A percentile compares a stretch with the other conserved stretches of the same genome.
Conservation (phyloP, 2,329 filamentous ascomycete genomes). For the Colletotrichum destructivum region DNA sequence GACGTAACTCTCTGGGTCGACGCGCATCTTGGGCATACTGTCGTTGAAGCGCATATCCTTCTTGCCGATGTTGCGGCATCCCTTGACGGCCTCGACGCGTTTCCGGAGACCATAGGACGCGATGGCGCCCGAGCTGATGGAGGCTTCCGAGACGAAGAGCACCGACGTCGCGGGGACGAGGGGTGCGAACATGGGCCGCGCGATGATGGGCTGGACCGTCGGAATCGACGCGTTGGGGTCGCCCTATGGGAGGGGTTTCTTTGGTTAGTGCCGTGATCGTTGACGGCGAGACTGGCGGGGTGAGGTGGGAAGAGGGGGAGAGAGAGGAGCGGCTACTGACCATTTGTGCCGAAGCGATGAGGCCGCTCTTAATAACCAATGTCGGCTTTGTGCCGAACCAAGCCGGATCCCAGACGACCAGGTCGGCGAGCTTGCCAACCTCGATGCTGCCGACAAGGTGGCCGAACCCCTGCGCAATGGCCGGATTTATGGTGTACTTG, state of each 20-base stretch:
- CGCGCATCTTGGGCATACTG: constrained; percentile 85
- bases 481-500: constrained; percentile 97
- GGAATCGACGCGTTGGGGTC: constrained; percentile 89
- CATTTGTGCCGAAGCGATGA: constrained; percentile 89
- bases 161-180: constrained; percentile 81
- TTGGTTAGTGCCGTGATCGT: background rate
- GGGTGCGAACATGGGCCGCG: constrained; percentile 88
- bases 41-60: constrained; percentile 93
- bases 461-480: constrained; percentile 89
- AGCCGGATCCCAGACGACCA: constrained; percentile 88
- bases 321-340: constrained; percentile 60
- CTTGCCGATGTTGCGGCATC: constrained; percentile 84
- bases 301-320: constrained; percentile 1
- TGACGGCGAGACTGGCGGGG: constrained; percentile 6
- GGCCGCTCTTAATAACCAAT: constrained; percentile 87
- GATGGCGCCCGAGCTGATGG: constrained; percentile 77
- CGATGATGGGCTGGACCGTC: constrained; percentile 86
- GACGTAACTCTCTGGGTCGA: constrained; percentile 91
- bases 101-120: constrained; percentile 83
- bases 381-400: constrained; percentile 91
- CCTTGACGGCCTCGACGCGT: constrained; percentile 83
- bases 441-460: constrained; percentile 91
- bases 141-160: constrained; percentile 85
- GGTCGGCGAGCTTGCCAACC: constrained; percentile 89
- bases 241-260: constrained; percentile 64